Evolutionary conservation across 2,329 filamentous ascomycete species (phyloP).

Genomic region (Botryotinia globosa): DNA sequence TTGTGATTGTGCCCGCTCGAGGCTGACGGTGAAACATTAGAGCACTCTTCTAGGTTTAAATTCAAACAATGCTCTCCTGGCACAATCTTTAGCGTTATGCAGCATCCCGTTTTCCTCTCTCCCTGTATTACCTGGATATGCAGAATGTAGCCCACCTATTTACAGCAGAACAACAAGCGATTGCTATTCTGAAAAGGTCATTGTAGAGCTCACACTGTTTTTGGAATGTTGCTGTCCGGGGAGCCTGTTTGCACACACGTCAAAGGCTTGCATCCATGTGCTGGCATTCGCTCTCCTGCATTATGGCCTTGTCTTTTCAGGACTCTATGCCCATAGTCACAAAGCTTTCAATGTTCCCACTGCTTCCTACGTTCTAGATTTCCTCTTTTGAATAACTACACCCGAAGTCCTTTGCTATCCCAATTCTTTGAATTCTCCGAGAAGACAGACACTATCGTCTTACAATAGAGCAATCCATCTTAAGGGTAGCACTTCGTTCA

Average conservation of each 20-base stretch:
- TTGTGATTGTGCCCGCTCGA: constrained; percentile 30
- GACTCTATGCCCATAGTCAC: constrained; percentile 19
- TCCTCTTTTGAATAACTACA: constrained; percentile 36
- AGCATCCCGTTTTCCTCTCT: constrained; percentile 20
- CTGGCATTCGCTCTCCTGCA: constrained; percentile 36
- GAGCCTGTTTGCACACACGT: constrained; percentile 36
- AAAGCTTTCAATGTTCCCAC: constrained; percentile 17
- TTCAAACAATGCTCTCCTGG: constrained; percentile 23
- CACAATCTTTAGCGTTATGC: constrained; percentile 26
- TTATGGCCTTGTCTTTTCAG: constrained; percentile 31
- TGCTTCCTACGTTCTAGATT: constrained; percentile 7
- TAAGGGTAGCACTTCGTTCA: constrained; percentile 30
- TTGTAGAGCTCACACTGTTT: constrained; percentile 20
- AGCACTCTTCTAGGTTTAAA: constrained; percentile 19
- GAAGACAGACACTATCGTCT: constrained; percentile 30
- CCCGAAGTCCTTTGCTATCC: constrained; percentile 35
- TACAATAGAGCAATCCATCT: constrained; percentile 34
- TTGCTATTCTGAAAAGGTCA: constrained; percentile 28
- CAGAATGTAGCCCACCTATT: constrained; percentile 20
- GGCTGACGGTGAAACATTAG: constrained; percentile 33
- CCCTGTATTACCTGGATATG: constrained; percentile 23
- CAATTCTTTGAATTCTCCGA: constrained; percentile 35
- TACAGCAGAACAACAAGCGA: constrained; percentile 24
- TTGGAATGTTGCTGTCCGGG: constrained; percentile 33
- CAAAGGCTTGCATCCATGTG: constrained; percentile 35